Conservation (phyloP, 1,284 basidiomycete species). For the Athelia sp. region DNA sequence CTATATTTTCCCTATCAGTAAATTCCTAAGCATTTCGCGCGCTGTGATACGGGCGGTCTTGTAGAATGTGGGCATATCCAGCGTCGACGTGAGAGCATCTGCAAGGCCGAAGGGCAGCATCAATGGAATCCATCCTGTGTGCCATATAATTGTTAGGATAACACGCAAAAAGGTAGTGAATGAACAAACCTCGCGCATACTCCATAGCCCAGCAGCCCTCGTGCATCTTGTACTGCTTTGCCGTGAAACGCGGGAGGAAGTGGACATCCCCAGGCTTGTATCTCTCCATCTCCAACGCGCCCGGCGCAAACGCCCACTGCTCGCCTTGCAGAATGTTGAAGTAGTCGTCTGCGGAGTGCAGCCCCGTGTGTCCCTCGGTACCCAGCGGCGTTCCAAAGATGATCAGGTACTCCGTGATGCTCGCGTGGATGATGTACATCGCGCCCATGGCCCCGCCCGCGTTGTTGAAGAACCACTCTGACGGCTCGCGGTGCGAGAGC, state of each 20-base stretch:
- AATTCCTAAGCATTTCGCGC: constrained; percentile 77
- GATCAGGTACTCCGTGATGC: constrained; percentile 90
- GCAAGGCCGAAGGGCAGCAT: constrained; percentile 93
- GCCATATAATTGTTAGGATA: constrained; percentile 1
- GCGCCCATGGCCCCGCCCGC: constrained; percentile 98
- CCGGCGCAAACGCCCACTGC: constrained; percentile 88
- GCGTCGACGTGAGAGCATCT: constrained; percentile 83
- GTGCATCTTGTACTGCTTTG: constrained; percentile 98
- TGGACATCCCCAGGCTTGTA: constrained; percentile 86
- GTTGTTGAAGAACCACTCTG: constrained; percentile 97
- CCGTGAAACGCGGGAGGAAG: constrained; percentile 74
- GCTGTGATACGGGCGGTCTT: constrained; percentile 78
- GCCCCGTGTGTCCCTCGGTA: constrained; percentile 92
- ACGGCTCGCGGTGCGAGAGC: constrained; percentile 9
- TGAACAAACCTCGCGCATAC: constrained; percentile 77
- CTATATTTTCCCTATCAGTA: constrained; percentile 86
- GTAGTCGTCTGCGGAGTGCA: constrained; percentile 97
- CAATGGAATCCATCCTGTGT: constrained; percentile 80
- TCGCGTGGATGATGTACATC: constrained; percentile 97
- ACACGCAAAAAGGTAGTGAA: constrained; percentile 2
- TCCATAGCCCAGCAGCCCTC: constrained; percentile 94
- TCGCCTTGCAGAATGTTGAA: constrained; percentile 94
- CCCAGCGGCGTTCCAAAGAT: constrained; percentile 96
- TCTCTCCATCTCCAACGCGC: constrained; percentile 76
- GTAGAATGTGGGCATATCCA: constrained; percentile 83